These are phyloP conservation scores for Trichoderma sp. DNA, from an alignment of 2,329 filamentous ascomycete species.

Conservation along the genomic window DNA sequence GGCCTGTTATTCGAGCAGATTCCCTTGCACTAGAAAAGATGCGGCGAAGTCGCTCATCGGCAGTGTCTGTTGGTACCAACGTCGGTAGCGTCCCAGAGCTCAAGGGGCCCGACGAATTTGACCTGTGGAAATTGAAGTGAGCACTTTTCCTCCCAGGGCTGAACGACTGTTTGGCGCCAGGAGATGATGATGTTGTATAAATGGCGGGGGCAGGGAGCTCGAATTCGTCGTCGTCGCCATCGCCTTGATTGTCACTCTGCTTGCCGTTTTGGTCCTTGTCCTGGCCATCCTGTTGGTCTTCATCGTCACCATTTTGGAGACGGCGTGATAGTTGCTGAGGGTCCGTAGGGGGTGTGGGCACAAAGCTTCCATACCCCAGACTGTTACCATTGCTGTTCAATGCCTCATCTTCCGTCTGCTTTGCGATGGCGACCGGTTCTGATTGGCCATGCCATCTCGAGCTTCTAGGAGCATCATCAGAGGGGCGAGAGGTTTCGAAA, in stretches of 20 bases:
- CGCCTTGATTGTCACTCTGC: neutral
- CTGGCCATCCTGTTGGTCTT: neutral
- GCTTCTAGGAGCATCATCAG: neutral
- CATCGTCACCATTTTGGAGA: neutral
- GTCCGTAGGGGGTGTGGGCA: slow-evolving; percentile 39
- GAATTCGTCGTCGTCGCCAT: slow-evolving; percentile 38
- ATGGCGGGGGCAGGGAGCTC: slow-evolving; percentile 56
- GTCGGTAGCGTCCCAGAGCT: slow-evolving; percentile 20
- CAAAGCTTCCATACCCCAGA: slow-evolving; percentile 55
- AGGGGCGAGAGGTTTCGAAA: neutral
- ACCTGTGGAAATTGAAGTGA: neutral
- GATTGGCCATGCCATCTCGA: slow-evolving; percentile 8
- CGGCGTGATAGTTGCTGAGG: slow-evolving; percentile 25
- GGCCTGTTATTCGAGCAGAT: neutral
- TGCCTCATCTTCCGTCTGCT: slow-evolving; percentile 40
- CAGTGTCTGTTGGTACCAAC: slow-evolving; percentile 13
- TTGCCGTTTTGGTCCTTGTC: neutral
- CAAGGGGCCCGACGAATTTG: slow-evolving; percentile 4
- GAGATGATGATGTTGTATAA: slow-evolving; percentile 31
- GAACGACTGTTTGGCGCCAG: slow-evolving; percentile 25
- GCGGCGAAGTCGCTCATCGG: slow-evolving; percentile 31
- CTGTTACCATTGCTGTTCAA: slow-evolving; percentile 40
- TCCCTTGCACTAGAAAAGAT: slow-evolving; percentile 35
- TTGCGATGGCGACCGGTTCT: neutral
- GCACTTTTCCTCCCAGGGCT: slow-evolving; percentile 15